phyloP scores from a whole-genome alignment of 129 eudicot species.

The Chrysanthemum lavandulifolium region DNA sequence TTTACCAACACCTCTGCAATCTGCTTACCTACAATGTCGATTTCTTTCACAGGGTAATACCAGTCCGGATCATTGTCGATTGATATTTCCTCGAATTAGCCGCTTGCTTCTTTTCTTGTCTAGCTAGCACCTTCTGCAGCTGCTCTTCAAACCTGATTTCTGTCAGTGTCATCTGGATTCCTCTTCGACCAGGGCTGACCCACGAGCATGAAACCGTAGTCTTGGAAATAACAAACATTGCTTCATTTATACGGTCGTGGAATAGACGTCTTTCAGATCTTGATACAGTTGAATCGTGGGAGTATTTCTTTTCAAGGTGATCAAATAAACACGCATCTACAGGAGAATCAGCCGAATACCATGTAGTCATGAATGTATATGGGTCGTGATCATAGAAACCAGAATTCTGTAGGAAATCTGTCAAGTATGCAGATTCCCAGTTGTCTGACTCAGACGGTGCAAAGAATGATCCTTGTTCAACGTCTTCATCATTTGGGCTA shows the following conservation, averaged over 20 bases:
- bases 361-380: constrained; percentile 36
- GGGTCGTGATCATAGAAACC: constrained; percentile 50
- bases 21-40: constrained; percentile 50
- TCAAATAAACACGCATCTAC: constrained; percentile 51
- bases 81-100: constrained; percentile 25
- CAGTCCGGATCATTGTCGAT: constrained; percentile 50
- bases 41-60: constrained; percentile 35
- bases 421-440: constrained; percentile 63
- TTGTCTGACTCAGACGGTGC: constrained; percentile 32
- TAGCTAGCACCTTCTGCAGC: constrained; percentile 46
- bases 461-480: constrained; percentile 24
- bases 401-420: constrained; percentile 51
- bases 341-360: constrained; percentile 50
- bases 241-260: constrained; percentile 55
- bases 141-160: constrained; percentile 40
- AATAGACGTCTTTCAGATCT: constrained; percentile 60
- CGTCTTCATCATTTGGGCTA: constrained; percentile 44
- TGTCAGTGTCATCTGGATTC: constrained; percentile 31
- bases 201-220: constrained; percentile 38
- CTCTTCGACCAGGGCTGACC: constrained; percentile 37
- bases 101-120: constrained; percentile 42
- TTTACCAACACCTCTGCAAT: constrained; percentile 61
- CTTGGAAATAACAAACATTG: constrained; percentile 44
- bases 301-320: constrained; percentile 72
- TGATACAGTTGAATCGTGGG: constrained; percentile 35